Percentiles rank a stretch among this genome's conserved stretches.
Evolutionary conservation across 2,329 filamentous ascomycete genomes (phyloP).

Genomic region (Penicillium digitatum): DNA sequence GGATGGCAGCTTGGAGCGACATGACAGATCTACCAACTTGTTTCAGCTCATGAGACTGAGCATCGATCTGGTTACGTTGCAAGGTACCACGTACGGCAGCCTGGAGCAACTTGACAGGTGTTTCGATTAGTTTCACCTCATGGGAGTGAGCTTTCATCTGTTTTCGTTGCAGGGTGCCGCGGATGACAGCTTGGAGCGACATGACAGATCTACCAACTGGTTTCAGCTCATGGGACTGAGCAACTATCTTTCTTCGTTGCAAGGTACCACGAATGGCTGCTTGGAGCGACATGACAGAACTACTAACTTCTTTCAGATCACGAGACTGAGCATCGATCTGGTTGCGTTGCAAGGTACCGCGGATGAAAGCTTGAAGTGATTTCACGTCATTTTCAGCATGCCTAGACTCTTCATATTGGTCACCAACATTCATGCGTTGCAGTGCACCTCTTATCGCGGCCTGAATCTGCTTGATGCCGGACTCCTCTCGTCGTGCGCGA

Average conservation of each 20-base stretch:
- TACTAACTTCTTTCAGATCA: conserved; percentile 47
- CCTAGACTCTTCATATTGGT: conserved; percentile 39
- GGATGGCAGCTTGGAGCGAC: conserved; percentile 58
- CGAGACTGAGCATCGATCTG: conserved; percentile 28
- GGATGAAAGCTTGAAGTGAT: conserved; percentile 62
- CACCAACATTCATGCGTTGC: conserved; percentile 38
- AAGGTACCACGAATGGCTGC: conserved; percentile 64
- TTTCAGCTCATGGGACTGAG: conserved; percentile 33
- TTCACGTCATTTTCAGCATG: conserved; percentile 52
- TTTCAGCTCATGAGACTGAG: conserved; percentile 33
- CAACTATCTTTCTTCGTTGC: conserved; percentile 47
- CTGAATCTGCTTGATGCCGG: conserved; percentile 50
- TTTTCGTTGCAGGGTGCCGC: conserved; percentile 62
- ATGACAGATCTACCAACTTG: conserved; percentile 49
- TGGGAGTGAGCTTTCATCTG: conserved; percentile 20
- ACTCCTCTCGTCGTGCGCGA: conserved; percentile 38
- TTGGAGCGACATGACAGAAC: conserved; percentile 51
- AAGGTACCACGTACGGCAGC: conserved; percentile 65
- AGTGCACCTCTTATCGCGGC: conserved; percentile 53
- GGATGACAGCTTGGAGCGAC: conserved; percentile 58
- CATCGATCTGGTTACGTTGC: conserved; percentile 47
- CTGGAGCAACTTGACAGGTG: conserved; percentile 48
- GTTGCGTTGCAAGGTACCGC: conserved; percentile 62
- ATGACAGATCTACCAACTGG: conserved; percentile 49
- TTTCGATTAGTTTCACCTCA: conserved; percentile 32